Conservation (phyloP, 495 filamentous ascomycete species). For the Pyrenopolyporus hunteri region DNA sequence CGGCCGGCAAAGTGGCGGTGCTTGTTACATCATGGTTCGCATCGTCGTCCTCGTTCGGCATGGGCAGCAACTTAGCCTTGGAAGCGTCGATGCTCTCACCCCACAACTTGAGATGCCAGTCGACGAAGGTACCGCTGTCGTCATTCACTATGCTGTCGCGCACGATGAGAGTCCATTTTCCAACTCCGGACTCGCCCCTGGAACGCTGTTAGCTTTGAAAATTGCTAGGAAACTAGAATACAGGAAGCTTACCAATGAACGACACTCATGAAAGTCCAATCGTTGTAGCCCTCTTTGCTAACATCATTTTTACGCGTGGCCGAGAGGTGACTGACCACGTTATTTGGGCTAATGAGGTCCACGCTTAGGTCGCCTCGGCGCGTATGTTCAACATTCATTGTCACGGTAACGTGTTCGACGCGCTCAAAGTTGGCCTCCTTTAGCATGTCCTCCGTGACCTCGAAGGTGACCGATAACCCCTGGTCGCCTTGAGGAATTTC, state of each 20-base stretch:
- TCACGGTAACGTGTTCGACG: constrained; percentile 93
- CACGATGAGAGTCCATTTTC: constrained; percentile 88
- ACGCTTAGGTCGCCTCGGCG: constrained; percentile 91
- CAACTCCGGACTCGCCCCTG: constrained; percentile 88
- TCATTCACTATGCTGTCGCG: constrained; percentile 85
- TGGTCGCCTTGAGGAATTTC: constrained; percentile 83
- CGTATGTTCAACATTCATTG: constrained; percentile 91
- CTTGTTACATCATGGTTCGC: constrained; percentile 69
- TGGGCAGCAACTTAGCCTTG: constrained; percentile 73
- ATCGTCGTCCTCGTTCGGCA: constrained; percentile 85
- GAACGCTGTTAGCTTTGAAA: constrained; percentile 26
- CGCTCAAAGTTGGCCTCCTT: constrained; percentile 81
- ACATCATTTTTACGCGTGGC: constrained; percentile 71
- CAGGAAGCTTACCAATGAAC: constrained; percentile 79
- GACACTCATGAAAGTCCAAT: constrained; percentile 99
- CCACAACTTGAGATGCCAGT: constrained; percentile 96
- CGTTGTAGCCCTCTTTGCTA: constrained; percentile 73
- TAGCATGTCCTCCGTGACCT: constrained; percentile 77
- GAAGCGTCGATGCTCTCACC: constrained; percentile 80
- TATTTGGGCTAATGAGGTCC: constrained; percentile 83
- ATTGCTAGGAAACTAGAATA: constrained; percentile 6
- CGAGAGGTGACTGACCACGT: constrained; percentile 83
- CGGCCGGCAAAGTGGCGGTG: constrained; percentile 49
- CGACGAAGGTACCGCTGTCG: constrained; percentile 74
- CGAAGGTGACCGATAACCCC: constrained; percentile 77